Conservation (phyloP, 495 filamentous ascomycete genomes). For the Peziza echinospora region DNA sequence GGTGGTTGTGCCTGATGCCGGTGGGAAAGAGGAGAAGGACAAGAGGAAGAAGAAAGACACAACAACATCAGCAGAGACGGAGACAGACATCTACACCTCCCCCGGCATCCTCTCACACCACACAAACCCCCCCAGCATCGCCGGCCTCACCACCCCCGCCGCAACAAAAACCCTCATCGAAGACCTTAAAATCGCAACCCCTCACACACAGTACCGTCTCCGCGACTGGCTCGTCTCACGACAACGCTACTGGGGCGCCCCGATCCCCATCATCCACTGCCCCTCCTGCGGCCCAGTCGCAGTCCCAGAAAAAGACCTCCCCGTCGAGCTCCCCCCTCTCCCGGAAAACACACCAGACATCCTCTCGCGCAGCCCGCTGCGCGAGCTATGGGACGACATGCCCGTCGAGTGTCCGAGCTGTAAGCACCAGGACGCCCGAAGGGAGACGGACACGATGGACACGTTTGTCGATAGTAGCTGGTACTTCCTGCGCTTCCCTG, state of each 20-base stretch:
- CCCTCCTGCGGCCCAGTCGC: constrained; percentile 52
- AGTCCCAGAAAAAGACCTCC: constrained; percentile 53
- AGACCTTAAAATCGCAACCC: constrained; percentile 24
- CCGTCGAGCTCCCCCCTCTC: constrained; percentile 55
- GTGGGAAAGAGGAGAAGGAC: constrained; percentile 11
- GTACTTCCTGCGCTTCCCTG: constrained; percentile 68
- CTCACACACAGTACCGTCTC: constrained; percentile 24
- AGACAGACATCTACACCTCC: constrained; percentile 30
- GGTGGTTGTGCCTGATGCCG: constrained; percentile 12
- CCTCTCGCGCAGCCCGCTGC: constrained; percentile 52
- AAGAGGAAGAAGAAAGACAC: no score
- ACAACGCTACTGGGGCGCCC: constrained; percentile 77
- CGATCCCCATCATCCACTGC: constrained; percentile 79
- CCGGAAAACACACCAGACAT: constrained; percentile 41
- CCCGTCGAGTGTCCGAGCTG: constrained; percentile 59
- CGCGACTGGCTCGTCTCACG: constrained; percentile 76
- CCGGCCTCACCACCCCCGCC: constrained; percentile 32
- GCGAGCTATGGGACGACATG: constrained; percentile 48
- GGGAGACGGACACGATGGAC: constrained; percentile 90
- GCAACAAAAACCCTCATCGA: constrained; percentile 39
- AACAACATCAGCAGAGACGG: constrained; percentile 21
- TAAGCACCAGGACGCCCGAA: constrained; percentile 39
- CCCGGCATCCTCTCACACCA: constrained; percentile 44
- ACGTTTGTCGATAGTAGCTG: constrained; percentile 87
- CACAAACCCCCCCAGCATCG: constrained; percentile 39